phyloP scores from a whole-genome alignment of 768 basidiomycete genomes.

The Boletus pseudopeckii region DNA sequence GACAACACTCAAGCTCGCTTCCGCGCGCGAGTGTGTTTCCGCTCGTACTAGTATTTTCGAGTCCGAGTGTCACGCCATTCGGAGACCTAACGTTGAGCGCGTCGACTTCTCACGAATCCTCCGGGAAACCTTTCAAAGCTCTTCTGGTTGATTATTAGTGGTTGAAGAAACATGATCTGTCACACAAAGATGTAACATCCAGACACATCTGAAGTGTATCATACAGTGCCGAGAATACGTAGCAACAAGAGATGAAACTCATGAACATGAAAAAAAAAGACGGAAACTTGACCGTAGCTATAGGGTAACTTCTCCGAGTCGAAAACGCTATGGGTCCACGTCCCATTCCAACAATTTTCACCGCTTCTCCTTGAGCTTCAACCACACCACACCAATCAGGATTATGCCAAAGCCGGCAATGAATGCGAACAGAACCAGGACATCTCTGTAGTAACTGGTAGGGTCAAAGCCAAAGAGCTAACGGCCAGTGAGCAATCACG shows the following conservation, averaged over 20 bases:
- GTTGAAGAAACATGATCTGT: background rate
- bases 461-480: conserved; percentile 84
- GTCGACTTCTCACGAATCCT: background rate
- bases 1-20: conserved; percentile 10
- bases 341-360: conserved; percentile 28
- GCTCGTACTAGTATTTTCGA: too few relatives aligned
- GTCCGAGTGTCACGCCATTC: too few relatives aligned
- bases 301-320: background rate
- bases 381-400: conserved; percentile 76
- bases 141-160: background rate
- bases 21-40: conserved; percentile 10
- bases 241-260: background rate
- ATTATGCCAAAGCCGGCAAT: conserved; percentile 73
- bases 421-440: conserved; percentile 82
- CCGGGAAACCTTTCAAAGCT: background rate
- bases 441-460: conserved; percentile 85
- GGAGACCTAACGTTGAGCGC: background rate
- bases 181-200: background rate
- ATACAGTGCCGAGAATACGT: background rate
- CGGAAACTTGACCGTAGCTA: background rate
- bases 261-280: background rate
- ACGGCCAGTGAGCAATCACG: background rate
- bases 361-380: conserved; percentile 72
- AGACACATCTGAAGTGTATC: background rate
- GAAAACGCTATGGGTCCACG: background rate